Conservation (phyloP, 2,329 filamentous ascomycete species). For the Celoporthe dispersa region DNA sequence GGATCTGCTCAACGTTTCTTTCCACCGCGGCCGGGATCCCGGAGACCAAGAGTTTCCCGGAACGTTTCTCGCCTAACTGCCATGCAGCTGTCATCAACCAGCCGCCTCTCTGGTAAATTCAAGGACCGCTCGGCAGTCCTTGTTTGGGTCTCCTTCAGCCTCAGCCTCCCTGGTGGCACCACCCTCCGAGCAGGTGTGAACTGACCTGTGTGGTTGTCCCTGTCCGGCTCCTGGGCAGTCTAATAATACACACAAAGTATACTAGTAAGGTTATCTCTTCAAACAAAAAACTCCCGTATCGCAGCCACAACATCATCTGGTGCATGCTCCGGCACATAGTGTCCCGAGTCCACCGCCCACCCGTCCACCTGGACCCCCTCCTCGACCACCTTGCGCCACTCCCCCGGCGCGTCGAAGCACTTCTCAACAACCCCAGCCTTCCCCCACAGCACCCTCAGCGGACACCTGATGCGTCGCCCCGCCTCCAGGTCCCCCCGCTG, state of each 20-base stretch:
- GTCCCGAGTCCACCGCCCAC: constrained; percentile 49
- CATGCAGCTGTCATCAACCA: too few relatives aligned
- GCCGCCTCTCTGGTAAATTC: background rate
- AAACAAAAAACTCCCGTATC: constrained; percentile 43
- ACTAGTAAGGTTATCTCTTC: too few relatives aligned
- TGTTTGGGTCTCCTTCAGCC: background rate
- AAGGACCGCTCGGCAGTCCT: background rate
- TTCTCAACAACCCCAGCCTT: constrained; percentile 52
- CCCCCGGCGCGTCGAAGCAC: constrained; percentile 51
- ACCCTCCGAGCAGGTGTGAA: too few relatives aligned
- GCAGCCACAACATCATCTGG: constrained; percentile 50
- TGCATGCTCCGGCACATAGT: constrained; percentile 56
- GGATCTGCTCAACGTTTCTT: background rate
- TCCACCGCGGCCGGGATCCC: background rate
- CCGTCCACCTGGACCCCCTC: constrained; percentile 43
- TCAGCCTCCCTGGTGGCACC: too few relatives aligned
- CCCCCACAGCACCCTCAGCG: constrained; percentile 57
- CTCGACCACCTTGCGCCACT: constrained; percentile 54
- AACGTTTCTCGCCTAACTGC: background rate
- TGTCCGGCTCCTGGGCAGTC: background rate
- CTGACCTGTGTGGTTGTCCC: too few relatives aligned
- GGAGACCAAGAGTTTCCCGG: background rate
- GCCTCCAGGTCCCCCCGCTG: constrained; percentile 49
- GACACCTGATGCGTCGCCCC: constrained; percentile 49
- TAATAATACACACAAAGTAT: too few relatives aligned